Evolutionary conservation across 2,329 filamentous ascomycete species (phyloP).

Genomic region (Monosporascus sp.): DNA sequence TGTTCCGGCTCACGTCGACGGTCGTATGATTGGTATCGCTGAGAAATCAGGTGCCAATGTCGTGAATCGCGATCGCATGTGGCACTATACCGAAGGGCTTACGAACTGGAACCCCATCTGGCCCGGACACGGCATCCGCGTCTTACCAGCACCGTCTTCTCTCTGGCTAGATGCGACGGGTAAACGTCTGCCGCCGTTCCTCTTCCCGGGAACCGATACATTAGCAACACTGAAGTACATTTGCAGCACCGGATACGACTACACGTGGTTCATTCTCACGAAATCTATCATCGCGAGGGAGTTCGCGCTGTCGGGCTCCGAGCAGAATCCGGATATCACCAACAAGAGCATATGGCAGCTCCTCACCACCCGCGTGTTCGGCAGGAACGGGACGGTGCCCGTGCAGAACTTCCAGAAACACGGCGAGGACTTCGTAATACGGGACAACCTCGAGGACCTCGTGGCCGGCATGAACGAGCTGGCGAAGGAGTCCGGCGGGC

Average conservation of each 20-base stretch:
- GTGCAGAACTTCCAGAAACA: constrained; percentile 56
- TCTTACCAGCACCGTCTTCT: constrained; percentile 55
- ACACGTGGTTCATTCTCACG: constrained; percentile 58
- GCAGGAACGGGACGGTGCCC: constrained; percentile 44
- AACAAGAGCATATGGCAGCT: constrained; percentile 50
- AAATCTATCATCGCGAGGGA: constrained; percentile 55
- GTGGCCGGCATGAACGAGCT: constrained; percentile 55
- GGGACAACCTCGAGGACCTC: constrained; percentile 49
- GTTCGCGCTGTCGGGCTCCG: constrained; percentile 56
- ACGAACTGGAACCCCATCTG: constrained; percentile 59
- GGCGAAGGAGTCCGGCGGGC: constrained; percentile 38
- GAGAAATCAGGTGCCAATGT: constrained; percentile 46
- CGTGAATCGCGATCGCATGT: constrained; percentile 59
- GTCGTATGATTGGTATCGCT: constrained; percentile 54
- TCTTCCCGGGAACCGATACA: constrained; percentile 54
- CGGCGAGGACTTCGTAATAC: constrained; percentile 54
- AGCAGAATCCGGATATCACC: constrained; percentile 58
- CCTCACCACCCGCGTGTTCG: constrained; percentile 43
- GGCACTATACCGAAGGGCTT: constrained; percentile 61
- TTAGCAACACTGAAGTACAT: constrained; percentile 54
- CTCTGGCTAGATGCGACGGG: constrained; percentile 58
- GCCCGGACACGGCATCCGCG: constrained; percentile 54
- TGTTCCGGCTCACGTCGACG: constrained; percentile 60
- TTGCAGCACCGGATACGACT: constrained; percentile 55
- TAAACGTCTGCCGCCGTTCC: constrained; percentile 49